Base-by-base conservation (phyloP, 768 basidiomycete genomes). In the Macrolepiota fuliginosa region DNA sequence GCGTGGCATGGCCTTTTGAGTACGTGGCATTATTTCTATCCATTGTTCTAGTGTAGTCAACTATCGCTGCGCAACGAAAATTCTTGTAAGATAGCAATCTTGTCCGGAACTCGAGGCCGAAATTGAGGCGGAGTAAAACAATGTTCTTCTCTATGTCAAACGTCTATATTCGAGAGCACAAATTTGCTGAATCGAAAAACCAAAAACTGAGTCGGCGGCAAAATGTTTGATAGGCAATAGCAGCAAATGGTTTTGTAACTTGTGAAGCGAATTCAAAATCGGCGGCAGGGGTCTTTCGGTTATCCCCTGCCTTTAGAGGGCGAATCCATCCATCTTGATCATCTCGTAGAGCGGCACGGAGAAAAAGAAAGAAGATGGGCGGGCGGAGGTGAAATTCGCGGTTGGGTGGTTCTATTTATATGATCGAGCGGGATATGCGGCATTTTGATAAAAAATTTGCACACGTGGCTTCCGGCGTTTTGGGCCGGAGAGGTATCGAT, bases 281-380 rank as follows among this genome's bases (percentile, higher is more conserved):
- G 65, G 62, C 65, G 71, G 76, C 73, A 74, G 74, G 75, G 75
- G 75, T 69, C 69, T 67, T 70, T 69, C 65, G 62, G 68, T 45
- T 67, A 70, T 58, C 70, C 80, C 80, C 74, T 76, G 77, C 77
- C 77, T 81, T 77, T 80, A 86, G 68, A 73, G 76, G 71, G 77
- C 72, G 73, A 85, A 76, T 68, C 82, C 72, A 77, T 77, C 79
- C 83, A 86, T 86, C 62, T 54, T 65, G 65, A 65, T 25, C 55
- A 67, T 56, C 22, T 29, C 67, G 69, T 61, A 12, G 60, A 66
- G 46, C 63, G 63, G 61, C 59, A 56, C 53, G 60, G 63, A 54
- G 62, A 62, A 47, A 58, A 59, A 46, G 36, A 46, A 51, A 57
- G 51, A 61, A 24, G 22, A 40, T 42, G 42, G 42, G 42, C 19